phyloP scores from a whole-genome alignment of 2,329 filamentous ascomycete species.

The Trichoderma simmonsii region DNA sequence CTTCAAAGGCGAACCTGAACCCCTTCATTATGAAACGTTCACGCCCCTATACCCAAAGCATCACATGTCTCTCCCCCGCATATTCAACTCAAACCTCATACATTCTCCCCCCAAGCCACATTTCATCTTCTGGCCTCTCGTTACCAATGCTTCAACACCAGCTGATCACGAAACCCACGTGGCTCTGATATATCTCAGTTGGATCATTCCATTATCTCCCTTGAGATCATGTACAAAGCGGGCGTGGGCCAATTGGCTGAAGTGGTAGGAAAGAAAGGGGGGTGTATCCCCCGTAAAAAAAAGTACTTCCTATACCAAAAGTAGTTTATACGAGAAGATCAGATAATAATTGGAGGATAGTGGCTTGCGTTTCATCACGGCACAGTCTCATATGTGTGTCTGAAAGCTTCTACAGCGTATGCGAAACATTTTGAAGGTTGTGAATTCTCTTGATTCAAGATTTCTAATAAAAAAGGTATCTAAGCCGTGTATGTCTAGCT shows the following conservation, averaged over 20 bases:
- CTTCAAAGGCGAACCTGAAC: too few species aligned
- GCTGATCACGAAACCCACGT: background rate
- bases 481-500: background rate
- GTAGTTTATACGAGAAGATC: background rate
- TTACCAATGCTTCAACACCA: background rate
- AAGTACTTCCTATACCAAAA: background rate
- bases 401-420: background rate
- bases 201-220: background rate
- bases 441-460: background rate
- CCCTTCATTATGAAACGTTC: background rate
- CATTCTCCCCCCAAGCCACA: background rate
- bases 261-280: background rate
- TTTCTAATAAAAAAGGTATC: background rate
- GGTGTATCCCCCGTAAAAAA: background rate
- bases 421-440: background rate
- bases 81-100: background rate
- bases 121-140: background rate
- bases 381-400: background rate
- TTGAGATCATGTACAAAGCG: background rate
- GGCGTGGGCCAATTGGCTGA: background rate
- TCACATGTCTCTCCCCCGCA: conserved; percentile 5
- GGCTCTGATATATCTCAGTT: background rate
- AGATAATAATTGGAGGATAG: background rate
- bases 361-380: background rate
- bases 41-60: background rate